Percentiles rank a stretch among this genome's conserved stretches.
Conservation (phyloP, 345 rosid species). For the Eucalyptus urophylla region DNA sequence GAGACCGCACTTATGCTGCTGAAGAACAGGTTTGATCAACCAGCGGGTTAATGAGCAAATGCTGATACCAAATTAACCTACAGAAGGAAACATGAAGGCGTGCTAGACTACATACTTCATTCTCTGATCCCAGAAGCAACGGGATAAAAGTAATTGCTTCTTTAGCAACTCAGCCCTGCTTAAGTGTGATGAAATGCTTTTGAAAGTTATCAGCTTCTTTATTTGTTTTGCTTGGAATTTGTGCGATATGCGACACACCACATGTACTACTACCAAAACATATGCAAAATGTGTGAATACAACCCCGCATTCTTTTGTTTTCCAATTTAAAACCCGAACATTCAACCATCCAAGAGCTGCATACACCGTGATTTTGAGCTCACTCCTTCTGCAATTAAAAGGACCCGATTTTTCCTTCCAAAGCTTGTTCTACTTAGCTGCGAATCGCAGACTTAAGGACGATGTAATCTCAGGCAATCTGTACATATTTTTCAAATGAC, state of each 20-base stretch:
- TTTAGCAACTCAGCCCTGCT: neutral
- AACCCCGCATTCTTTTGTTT: neutral
- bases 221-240: neutral
- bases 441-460: neutral
- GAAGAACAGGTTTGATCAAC: neutral
- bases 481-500: constrained; percentile 14
- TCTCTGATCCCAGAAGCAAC: neutral
- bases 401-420: neutral
- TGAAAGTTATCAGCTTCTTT: neutral
- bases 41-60: neutral
- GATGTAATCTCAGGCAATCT: neutral
- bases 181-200: neutral
- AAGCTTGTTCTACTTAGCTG: neutral
- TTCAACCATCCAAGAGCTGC: neutral
- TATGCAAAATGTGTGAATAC: neutral
- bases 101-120: neutral
- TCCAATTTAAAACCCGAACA: neutral
- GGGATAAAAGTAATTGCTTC: neutral
- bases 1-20: neutral
- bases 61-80: neutral
- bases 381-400: neutral
- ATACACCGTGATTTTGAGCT: neutral
- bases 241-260: neutral
- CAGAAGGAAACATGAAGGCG: neutral
- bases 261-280: neutral